A percentile compares a stretch with the other conserved stretches of the same genome.
phyloP scores from a whole-genome alignment of 202 grass and related monocot genomes.

The Musa balbisiana region DNA sequence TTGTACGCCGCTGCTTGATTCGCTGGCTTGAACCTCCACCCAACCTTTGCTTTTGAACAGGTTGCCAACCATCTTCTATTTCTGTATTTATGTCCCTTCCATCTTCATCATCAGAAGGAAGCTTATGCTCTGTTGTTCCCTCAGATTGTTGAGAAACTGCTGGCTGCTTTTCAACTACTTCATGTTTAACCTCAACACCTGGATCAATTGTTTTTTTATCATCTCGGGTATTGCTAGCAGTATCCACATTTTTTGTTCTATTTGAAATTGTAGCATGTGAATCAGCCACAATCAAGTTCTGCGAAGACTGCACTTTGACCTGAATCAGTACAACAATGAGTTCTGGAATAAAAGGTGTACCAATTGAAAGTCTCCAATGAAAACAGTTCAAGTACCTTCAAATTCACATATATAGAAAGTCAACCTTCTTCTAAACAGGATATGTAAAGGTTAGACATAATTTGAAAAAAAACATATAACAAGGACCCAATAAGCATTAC shows the following conservation, averaged over 20 bases:
- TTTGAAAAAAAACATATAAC: no score
- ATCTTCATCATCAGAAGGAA: slow-evolving; percentile 42
- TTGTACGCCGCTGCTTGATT: slow-evolving; percentile 56
- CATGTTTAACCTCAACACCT: slow-evolving; percentile 30
- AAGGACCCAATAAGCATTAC: no score
- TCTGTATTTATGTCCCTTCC: slow-evolving; percentile 38
- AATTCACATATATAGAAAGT: no score
- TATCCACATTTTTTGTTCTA: slow-evolving; percentile 33
- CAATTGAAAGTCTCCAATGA: background rate
- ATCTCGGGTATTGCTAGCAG: slow-evolving; percentile 32
- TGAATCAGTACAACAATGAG: slow-evolving; percentile 25
- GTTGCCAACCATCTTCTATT: slow-evolving; percentile 93
- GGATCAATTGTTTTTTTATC: slow-evolving; percentile 9
- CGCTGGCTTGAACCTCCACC: slow-evolving; percentile 54
- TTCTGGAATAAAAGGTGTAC: background rate
- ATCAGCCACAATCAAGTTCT: slow-evolving; percentile 49
- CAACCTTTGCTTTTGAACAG: slow-evolving; percentile 85
- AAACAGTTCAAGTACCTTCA: background rate
- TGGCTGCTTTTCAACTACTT: slow-evolving; percentile 34
- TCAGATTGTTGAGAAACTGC: slow-evolving; percentile 39
- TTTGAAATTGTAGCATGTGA: slow-evolving; percentile 27
- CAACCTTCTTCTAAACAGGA: no score
- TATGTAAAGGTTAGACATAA: no score
- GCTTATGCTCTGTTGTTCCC: slow-evolving; percentile 39
- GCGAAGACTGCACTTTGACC: slow-evolving; percentile 62